Percentiles rank a stretch among this genome's conserved stretches.
These are phyloP conservation scores for Coelastrella sp. DNA, from an alignment of 139 green algal genomes.

Conservation along the genomic window DNA sequence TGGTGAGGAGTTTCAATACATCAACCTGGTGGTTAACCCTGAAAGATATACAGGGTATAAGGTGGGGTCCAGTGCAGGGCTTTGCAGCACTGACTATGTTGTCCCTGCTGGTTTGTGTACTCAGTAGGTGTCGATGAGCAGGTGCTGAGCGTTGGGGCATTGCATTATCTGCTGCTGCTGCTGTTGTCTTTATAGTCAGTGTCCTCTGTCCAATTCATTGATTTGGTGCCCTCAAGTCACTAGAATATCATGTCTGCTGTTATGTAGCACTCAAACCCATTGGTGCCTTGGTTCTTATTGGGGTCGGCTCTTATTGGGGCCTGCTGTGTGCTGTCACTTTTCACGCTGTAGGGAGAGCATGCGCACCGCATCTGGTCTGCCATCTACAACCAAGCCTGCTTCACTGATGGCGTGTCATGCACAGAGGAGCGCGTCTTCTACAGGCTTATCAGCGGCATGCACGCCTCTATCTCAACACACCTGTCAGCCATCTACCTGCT, in stretches of 20 bases:
- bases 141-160: background rate
- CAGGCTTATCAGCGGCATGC: constrained; percentile 91
- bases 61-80: constrained; percentile 39
- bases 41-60: constrained; percentile 97
- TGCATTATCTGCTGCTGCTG: too few species aligned
- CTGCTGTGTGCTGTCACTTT: background rate
- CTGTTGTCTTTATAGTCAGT: too few species aligned
- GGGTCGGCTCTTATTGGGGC: background rate
- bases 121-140: background rate
- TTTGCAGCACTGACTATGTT: background rate
- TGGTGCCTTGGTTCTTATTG: background rate
- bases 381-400: constrained; percentile 95
- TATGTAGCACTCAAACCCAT: too few species aligned
- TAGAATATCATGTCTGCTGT: too few species aligned
- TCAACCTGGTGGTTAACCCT: constrained; percentile 94
- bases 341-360: constrained; percentile 78
- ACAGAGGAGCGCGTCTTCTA: constrained; percentile 89
- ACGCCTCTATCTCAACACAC: constrained; percentile 94
- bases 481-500: constrained; percentile 84
- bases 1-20: constrained; percentile 89
- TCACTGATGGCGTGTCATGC: constrained; percentile 62
- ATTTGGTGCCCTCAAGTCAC: too few species aligned
- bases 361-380: constrained; percentile 90
- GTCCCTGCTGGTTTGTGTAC: background rate
- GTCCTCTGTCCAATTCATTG: too few species aligned